A percentile compares a stretch with the other conserved stretches of the same genome.
Conservation (phyloP, 2,329 filamentous ascomycete species). For the Paecilomyces variotii region DNA sequence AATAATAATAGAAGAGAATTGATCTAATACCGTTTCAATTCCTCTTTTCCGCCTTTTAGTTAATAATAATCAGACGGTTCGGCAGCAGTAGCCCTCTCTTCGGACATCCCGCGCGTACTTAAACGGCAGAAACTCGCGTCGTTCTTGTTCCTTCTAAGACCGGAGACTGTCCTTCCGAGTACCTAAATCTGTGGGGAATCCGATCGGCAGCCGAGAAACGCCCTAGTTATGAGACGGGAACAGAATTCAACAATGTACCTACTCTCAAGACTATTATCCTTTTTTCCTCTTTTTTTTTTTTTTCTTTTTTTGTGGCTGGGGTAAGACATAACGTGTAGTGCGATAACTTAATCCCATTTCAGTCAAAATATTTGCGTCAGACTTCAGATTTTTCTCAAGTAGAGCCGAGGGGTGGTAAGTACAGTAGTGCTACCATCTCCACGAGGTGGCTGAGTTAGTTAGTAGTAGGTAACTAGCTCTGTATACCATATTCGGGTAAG, state of each 20-base stretch:
- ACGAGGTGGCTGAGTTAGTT: slow-evolving; percentile 16
- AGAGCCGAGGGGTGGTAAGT: slow-evolving; percentile 17
- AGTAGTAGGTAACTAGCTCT: background rate
- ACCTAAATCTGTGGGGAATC: slow-evolving; percentile 4
- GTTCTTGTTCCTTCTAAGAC: slow-evolving; percentile 2
- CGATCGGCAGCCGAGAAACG: slow-evolving; percentile 8
- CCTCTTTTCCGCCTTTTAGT: too few species aligned
- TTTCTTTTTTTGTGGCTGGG: background rate
- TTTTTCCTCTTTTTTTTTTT: too few species aligned
- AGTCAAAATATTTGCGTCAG: background rate
- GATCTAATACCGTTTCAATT: too few species aligned
- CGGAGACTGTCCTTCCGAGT: slow-evolving; percentile 9
- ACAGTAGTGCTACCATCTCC: slow-evolving; percentile 32
- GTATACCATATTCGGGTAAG: background rate
- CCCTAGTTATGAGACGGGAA: slow-evolving; percentile 3
- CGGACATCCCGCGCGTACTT: slow-evolving; percentile 8
- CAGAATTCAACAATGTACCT: slow-evolving; percentile 1
- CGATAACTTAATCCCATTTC: slow-evolving; percentile 3
- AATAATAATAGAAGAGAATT: too few species aligned
- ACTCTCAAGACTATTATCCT: too few species aligned
- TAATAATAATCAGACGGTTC: slow-evolving; percentile 9
- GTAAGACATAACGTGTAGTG: background rate
- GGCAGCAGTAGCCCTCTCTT: slow-evolving; percentile 10
- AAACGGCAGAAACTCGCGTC: slow-evolving; percentile 11
- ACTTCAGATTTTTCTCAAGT: background rate